These are phyloP conservation scores for Ascochyta viciae-villosae DNA, from an alignment of 2,329 filamentous ascomycete genomes.

Conservation along the genomic window DNA sequence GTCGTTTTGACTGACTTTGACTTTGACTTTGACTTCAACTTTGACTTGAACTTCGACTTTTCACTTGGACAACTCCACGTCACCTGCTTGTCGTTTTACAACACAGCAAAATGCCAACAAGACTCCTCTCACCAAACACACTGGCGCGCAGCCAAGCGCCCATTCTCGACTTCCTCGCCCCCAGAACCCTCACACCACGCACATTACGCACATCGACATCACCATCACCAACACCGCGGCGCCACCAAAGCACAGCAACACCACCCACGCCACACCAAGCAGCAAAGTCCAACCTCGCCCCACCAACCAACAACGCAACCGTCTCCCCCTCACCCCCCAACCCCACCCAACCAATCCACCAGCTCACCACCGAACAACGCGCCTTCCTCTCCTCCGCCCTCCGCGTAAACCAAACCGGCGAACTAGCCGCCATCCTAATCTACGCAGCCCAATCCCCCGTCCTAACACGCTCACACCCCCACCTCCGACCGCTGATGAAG, in stretches of 20 bases:
- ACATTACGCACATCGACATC: not conserved
- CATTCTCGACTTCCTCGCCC: slow-evolving; percentile 40
- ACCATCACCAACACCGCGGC: slow-evolving; percentile 4
- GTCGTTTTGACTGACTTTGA: not conserved
- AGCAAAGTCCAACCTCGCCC: not conserved
- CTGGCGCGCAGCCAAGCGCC: slow-evolving; percentile 24
- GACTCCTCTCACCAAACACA: slow-evolving; percentile 22
- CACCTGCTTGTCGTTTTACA: not conserved
- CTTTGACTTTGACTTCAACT: not conserved
- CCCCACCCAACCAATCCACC: slow-evolving; percentile 26
- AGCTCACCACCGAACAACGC: slow-evolving; percentile 42
- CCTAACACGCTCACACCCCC: slow-evolving; percentile 80
- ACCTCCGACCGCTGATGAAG: slow-evolving; percentile 87
- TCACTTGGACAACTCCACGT: not conserved
- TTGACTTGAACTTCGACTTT: not conserved
- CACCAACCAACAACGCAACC: slow-evolving; percentile 16
- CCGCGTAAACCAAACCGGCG: slow-evolving; percentile 95
- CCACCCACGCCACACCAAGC: not conserved
- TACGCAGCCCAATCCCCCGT: slow-evolving; percentile 87
- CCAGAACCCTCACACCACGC: slow-evolving; percentile 23
- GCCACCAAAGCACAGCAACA: slow-evolving; percentile 16
- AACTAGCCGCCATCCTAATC: slow-evolving; percentile 94
- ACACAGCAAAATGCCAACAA: slow-evolving; percentile 23
- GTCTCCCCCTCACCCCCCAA: slow-evolving; percentile 5
- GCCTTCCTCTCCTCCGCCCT: slow-evolving; percentile 59